These are phyloP conservation scores for Lodderomyces elongisporus DNA, from an alignment of 1,139 yeast genomes.

Conservation along the genomic window DNA sequence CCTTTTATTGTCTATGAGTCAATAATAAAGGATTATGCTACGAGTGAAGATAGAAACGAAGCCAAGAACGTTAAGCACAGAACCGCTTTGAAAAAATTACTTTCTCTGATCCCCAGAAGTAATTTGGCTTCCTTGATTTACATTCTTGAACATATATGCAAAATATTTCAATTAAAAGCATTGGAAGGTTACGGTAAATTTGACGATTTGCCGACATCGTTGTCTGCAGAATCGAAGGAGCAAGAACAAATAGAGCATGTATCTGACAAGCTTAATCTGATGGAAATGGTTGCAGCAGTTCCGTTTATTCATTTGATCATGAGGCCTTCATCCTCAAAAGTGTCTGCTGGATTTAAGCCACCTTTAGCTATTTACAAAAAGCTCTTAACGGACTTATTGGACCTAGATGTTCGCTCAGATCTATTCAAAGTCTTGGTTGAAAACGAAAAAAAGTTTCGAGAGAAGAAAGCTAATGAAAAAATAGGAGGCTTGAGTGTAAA, in stretches of 20 bases:
- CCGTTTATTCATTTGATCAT: constrained; percentile 41
- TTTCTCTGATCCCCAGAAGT: constrained; percentile 38
- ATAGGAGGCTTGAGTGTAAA: constrained; percentile 23
- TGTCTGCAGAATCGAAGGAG: constrained; percentile 13
- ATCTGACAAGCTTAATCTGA: constrained; percentile 25
- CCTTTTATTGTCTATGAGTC: constrained; percentile 41
- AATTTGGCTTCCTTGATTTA: constrained; percentile 36
- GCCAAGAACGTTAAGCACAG: constrained; percentile 7
- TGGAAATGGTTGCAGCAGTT: constrained; percentile 34
- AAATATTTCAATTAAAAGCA: constrained; percentile 20
- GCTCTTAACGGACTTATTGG: constrained; percentile 28
- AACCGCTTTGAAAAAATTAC: constrained; percentile 22
- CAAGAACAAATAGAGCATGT: constrained; percentile 10
- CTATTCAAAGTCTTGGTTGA: constrained; percentile 25
- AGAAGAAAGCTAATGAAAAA: constrained; percentile 30
- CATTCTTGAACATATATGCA: constrained; percentile 33
- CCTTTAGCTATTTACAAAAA: constrained; percentile 26
- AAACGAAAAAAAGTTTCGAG: constrained; percentile 26
- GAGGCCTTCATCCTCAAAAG: constrained; percentile 37
- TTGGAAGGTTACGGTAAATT: constrained; percentile 27
- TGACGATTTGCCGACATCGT: constrained; percentile 22
- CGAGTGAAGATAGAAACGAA: constrained; percentile 6
- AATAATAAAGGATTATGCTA: constrained; percentile 20
- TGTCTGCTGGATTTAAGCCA: constrained; percentile 39
- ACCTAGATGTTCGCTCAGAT: constrained; percentile 20